These are phyloP conservation scores for Pharnaceum exiguum DNA, from an alignment of 148 eudicot genomes.

Conservation along the genomic window DNA sequence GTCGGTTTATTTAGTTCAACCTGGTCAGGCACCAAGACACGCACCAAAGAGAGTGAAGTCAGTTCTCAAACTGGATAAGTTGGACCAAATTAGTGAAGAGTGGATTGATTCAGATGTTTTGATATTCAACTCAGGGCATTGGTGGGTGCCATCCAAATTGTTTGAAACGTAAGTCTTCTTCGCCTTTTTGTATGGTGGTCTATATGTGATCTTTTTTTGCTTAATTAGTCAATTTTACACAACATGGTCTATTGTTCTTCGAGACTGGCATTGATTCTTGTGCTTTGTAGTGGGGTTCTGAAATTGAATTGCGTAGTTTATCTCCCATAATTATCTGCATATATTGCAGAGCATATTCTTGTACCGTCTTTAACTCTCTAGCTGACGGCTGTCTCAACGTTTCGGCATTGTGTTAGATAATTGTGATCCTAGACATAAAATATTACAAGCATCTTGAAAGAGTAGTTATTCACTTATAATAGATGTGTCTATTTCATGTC, in stretches of 20 bases:
- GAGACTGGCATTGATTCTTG: too few relatives aligned
- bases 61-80: conserved; percentile 44
- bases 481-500: too few relatives aligned
- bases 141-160: conserved; percentile 73
- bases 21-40: conserved; percentile 40
- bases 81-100: conserved; percentile 53
- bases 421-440: too few relatives aligned
- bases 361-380: too few relatives aligned
- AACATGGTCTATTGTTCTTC: too few relatives aligned
- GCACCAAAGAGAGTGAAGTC: conserved; percentile 60
- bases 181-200: not conserved
- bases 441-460: too few relatives aligned
- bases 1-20: conserved; percentile 57
- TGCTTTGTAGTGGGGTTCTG: not conserved
- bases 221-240: not conserved
- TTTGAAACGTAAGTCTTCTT: conserved; percentile 48
- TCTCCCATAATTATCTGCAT: too few relatives aligned
- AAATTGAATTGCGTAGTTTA: not conserved
- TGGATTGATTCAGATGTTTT: conserved; percentile 61
- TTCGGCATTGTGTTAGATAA: not conserved
- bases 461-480: too few relatives aligned
- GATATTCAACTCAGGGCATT: conserved; percentile 66
- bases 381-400: not conserved
- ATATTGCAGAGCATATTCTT: too few relatives aligned
- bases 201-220: not conserved